These are phyloP conservation scores for Entophlyctis luteolus DNA, from an alignment of 192 early-diverging fungal genomes.

Conservation along the genomic window DNA sequence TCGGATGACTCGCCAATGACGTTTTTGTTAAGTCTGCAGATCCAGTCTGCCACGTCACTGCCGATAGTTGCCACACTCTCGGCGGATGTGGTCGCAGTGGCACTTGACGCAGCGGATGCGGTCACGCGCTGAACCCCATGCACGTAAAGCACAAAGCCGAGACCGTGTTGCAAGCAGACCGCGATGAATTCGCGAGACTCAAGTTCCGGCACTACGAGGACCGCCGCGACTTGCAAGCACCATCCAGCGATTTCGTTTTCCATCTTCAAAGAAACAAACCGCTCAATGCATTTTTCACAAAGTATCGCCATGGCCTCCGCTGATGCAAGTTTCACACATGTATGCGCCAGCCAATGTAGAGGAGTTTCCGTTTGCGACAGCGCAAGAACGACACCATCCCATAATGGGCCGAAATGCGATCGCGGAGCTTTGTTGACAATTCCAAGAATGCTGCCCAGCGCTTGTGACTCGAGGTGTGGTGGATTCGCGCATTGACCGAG, in stretches of 20 bases:
- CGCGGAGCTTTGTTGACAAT: constrained; percentile 17
- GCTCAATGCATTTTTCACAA: constrained; percentile 29
- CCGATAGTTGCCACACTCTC: constrained; percentile 26
- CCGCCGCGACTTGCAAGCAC: neutral
- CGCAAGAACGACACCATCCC: constrained; percentile 11
- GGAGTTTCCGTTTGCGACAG: constrained; percentile 23
- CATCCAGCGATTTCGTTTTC: neutral
- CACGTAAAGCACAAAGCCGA: constrained; percentile 34
- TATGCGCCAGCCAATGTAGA: constrained; percentile 3
- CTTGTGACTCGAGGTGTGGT: neutral
- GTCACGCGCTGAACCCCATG: constrained; percentile 26
- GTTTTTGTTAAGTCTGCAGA: constrained; percentile 30
- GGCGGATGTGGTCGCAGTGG: neutral
- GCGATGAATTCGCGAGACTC: constrained; percentile 31
- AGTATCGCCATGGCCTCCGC: constrained; percentile 35
- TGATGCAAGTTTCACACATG: constrained; percentile 17
- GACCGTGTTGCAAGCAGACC: constrained; percentile 36
- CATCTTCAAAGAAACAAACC: neutral
- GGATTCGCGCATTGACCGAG: neutral
- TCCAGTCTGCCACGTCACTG: constrained; percentile 38
- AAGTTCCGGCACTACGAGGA: constrained; percentile 30
- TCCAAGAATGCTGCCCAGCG: neutral
- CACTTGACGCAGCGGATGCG: neutral
- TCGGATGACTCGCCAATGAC: constrained; percentile 14
- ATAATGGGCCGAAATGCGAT: constrained; percentile 1